Evolutionary conservation across 331 rosid species (phyloP).

Genomic region (Acacia concinna): DNA sequence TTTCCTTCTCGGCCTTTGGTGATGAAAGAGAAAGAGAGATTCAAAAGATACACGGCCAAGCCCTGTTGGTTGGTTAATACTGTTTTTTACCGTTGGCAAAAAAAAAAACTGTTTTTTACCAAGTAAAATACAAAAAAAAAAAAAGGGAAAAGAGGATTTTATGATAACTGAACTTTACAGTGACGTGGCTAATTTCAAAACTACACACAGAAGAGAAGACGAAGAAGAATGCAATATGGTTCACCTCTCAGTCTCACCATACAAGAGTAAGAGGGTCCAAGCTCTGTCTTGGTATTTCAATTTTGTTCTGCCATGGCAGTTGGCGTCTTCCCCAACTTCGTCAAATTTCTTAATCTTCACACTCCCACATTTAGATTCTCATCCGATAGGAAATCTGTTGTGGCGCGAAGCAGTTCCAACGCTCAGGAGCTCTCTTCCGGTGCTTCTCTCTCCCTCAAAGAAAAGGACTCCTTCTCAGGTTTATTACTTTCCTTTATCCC

Average conservation of each 20-base stretch:
- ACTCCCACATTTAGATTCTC: constrained; percentile 3
- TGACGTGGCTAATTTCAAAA: constrained; percentile 38
- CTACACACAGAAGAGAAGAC: neutral
- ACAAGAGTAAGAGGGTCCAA: neutral
- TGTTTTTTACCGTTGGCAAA: too few relatives aligned
- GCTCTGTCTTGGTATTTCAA: neutral
- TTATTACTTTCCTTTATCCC: neutral
- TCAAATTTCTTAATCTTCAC: constrained; percentile 10
- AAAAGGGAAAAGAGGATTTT: neutral
- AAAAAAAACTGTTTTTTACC: too few relatives aligned
- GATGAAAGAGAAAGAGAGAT: too few relatives aligned
- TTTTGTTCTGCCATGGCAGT: constrained; percentile 17
- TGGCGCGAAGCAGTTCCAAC: constrained; percentile 39
- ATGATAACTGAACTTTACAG: neutral
- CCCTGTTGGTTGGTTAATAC: neutral
- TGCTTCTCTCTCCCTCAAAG: constrained; percentile 28
- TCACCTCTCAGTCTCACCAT: too few relatives aligned
- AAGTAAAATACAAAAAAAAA: neutral
- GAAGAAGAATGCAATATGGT: neutral
- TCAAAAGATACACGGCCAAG: too few relatives aligned
- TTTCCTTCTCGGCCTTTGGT: too few relatives aligned
- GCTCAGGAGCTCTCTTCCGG: constrained; percentile 22
- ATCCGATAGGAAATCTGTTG: constrained; percentile 25
- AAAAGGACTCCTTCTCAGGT: constrained; percentile 36
- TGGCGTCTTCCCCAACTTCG: constrained; percentile 7